Base-by-base conservation (phyloP, 192 early-diverging fungal species). In the Backusella tuberculispora region DNA sequence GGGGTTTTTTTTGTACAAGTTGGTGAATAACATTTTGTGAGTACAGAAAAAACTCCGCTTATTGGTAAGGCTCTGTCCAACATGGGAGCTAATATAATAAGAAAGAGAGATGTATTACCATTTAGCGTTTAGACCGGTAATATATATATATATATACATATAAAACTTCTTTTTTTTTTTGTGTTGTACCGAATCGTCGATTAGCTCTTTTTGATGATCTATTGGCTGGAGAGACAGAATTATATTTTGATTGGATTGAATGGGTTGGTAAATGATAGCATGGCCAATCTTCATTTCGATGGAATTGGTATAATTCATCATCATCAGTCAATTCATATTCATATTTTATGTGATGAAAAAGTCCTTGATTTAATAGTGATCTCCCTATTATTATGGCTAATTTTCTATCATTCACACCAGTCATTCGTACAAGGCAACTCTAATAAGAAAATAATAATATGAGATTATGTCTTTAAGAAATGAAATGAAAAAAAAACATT, bases 1-100 rank as follows among this genome's bases (percentile, higher is more conserved):
- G 90, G 83, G 73, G 85, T 87, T 45, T 89, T 92, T 37, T 82
- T 78, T 4, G 92, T 87, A 80, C 97, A 98, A 0, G 95, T 97
- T 0, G 95, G 93, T 24, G 96, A 97, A 82, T 98, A 98, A 80
- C 97, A 98, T 68, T 95, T 89, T 0, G 96, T 92, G 68, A 98
- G 83, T 41, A 94, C 85, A 1, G 94, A 93, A 81, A 97, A 96
- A 0, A 98, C 90, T 37, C 97, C 97, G 75, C 44, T 60, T 13
- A 60, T 60, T 26, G 53, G 53, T 26, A 26, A 60, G 26, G 53
- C 53, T 60, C 21, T 60, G 53, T 60, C 53, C 53, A 60, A 60
- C 53, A 60, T 24, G 7, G 53, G 53, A 26, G 53, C 53, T 60
- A 60, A 60, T 60, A 26, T 60, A 60, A 60, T 26, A 60, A 46